phyloP scores from a whole-genome alignment of 108 stramenopile genomes.

The Tribonema minus region DNA sequence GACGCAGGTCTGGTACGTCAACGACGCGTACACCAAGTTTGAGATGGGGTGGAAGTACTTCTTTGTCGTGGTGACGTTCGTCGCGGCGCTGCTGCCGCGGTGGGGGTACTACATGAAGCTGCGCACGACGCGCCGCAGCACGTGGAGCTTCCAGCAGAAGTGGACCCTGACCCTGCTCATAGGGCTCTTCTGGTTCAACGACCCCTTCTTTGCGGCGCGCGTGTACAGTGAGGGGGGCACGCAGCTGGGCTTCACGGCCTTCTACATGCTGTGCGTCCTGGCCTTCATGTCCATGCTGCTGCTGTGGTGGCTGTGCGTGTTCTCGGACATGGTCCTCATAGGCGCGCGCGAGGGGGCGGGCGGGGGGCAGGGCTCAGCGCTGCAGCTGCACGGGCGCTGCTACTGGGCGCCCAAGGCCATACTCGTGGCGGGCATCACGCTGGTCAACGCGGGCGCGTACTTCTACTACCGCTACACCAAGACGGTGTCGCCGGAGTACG shows the following conservation, averaged over 20 bases:
- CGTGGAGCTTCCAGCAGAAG: conserved; percentile 16
- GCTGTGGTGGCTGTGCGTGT: conserved; percentile 19
- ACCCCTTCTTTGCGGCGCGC: conserved; percentile 23
- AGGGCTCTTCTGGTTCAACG: conserved; percentile 34
- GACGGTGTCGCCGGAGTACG: conserved; percentile 11
- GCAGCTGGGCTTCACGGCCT: background rate
- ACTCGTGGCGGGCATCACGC: background rate
- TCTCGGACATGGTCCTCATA: conserved; percentile 15
- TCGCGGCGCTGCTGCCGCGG: conserved; percentile 37
- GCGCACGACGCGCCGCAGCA: background rate
- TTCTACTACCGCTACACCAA: conserved; percentile 22
- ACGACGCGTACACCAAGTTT: conserved; percentile 29
- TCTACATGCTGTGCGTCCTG: conserved; percentile 7
- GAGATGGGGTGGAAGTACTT: conserved; percentile 40
- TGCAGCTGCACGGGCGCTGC: too few relatives aligned
- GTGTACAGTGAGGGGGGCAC: conserved; percentile 8
- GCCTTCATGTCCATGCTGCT: conserved; percentile 13
- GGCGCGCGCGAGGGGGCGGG: too few relatives aligned
- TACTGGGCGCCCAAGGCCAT: too few relatives aligned
- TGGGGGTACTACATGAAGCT: conserved; percentile 24
- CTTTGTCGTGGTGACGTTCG: conserved; percentile 6
- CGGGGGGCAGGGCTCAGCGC: too few relatives aligned
- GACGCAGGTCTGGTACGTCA: conserved; percentile 1
- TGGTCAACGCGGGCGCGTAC: conserved; percentile 1
- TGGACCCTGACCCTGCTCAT: conserved; percentile 25